Evolutionary conservation across 2,329 filamentous ascomycete species (phyloP), one percentile per base, ranked within the genome.

Genomic region (Scytalidium lignicola): DNA sequence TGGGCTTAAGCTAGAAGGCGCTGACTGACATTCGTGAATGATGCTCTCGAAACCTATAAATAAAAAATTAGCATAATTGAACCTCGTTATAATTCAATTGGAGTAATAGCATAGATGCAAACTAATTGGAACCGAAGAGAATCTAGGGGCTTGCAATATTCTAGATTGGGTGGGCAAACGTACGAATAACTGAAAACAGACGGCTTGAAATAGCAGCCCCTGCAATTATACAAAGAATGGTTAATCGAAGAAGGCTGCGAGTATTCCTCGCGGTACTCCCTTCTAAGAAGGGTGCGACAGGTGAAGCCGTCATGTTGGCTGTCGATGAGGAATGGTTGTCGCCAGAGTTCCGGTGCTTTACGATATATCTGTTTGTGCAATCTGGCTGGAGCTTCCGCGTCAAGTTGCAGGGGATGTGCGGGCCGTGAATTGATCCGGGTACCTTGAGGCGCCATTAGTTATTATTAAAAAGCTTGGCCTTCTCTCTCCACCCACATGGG

Each of bases 151-250:
- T 47, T 54, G 49, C 41, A 49, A 51, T 44, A 17, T 41, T 47
- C 10, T n/a, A 32, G 50, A 47, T 43, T 17, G 26, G 46, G 43
- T 52, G 41, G 50, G 44, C 39, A 49, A 53, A 80, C 88, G 68
- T 82, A 92, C 93, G 88, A 72, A 99, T 97, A 59, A 99, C 93
- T 64, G 90, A 96, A 79, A 99, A 99, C 60, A 99, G 78, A 71
- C 93, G 89, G 71, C 91, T 96, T 59, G 91, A 83, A 65, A 97
- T 82, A 59, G 92, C 90, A 55, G 93, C 91, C 51, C 82, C 90
- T 57, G 93, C 93, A 70, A 99, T 96, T 65, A 92, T 82, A 65
- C 78, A 79, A 62, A 99, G 83, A 73, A 99, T 99, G 65, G 95
- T 79, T 61, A 96, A 83, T 66, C 91, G 85, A 57, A 99, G 76